Conservation (phyloP, 2,329 filamentous ascomycete species). For the Alternaria panax region DNA sequence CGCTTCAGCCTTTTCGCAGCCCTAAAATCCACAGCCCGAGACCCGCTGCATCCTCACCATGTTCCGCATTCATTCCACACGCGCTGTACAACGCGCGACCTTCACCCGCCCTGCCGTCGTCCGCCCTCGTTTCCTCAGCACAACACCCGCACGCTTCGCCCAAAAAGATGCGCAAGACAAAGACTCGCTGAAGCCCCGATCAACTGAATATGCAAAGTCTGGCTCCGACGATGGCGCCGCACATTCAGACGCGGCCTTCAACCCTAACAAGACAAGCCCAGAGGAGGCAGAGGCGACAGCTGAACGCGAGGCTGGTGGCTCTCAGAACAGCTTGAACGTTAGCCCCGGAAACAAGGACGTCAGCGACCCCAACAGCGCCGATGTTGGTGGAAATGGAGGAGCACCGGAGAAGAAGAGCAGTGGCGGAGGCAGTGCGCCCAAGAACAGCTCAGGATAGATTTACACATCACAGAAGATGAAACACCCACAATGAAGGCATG, state of each 20-base stretch:
- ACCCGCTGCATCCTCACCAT: conserved; percentile 16
- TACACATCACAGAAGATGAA: neutral
- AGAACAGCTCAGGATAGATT: conserved; percentile 33
- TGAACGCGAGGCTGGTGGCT: conserved; percentile 43
- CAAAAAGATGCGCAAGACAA: conserved; percentile 57
- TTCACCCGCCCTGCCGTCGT: conserved; percentile 17
- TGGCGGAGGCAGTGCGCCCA: conserved; percentile 48
- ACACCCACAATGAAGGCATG: neutral
- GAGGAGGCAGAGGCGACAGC: conserved; percentile 62
- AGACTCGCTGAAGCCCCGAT: conserved; percentile 68
- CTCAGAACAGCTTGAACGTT: conserved; percentile 58
- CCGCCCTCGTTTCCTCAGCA: conserved; percentile 34
- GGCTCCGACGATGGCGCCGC: conserved; percentile 68
- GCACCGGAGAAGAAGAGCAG: conserved; percentile 41
- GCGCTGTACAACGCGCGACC: conserved; percentile 28
- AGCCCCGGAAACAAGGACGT: conserved; percentile 68
- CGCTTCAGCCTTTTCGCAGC: neutral
- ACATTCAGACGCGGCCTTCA: conserved; percentile 70
- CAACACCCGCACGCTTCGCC: conserved; percentile 32
- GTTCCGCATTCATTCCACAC: conserved; percentile 35
- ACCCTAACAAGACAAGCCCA: conserved; percentile 71
- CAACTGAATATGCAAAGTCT: conserved; percentile 72
- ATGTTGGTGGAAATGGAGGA: conserved; percentile 51
- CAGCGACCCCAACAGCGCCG: conserved; percentile 56
- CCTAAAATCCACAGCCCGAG: neutral